Conservation (phyloP, 2,329 filamentous ascomycete genomes). For the Graphilbum ipis-grandicollis region DNA sequence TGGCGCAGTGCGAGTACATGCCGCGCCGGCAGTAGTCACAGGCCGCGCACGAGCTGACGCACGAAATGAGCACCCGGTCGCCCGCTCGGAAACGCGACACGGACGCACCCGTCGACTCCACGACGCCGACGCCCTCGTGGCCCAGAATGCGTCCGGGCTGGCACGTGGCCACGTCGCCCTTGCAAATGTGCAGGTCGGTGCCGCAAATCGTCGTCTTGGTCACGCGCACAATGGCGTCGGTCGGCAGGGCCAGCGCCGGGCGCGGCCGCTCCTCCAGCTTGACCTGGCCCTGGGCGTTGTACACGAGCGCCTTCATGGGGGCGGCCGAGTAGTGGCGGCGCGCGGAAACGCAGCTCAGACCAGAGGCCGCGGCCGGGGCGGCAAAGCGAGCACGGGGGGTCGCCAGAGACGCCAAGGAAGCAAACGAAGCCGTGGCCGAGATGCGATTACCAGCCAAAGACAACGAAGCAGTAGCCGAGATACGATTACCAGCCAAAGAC, state of each 20-base stretch:
- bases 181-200: constrained; percentile 36
- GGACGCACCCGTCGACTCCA: constrained; percentile 24
- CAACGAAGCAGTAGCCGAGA: too few species aligned
- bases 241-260: constrained; percentile 21
- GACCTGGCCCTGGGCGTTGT: constrained; percentile 17
- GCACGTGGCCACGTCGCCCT: constrained; percentile 32
- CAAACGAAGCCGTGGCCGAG: too few species aligned
- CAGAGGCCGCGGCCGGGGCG: too few species aligned
- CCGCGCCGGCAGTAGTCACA: constrained; percentile 32
- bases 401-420: too few species aligned
- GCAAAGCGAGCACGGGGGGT: too few species aligned
- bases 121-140: constrained; percentile 33
- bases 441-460: too few species aligned
- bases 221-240: constrained; percentile 31
- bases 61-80: constrained; percentile 32
- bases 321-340: too few species aligned
- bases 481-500: too few species aligned
- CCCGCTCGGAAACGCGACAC: constrained; percentile 29
- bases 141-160: constrained; percentile 28
- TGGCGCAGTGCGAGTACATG: constrained; percentile 34
- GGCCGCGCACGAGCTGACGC: constrained; percentile 30
- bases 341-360: too few species aligned
- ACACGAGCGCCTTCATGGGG: constrained; percentile 29
- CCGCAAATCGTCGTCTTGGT: constrained; percentile 33
- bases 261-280: constrained; percentile 22